A percentile compares a stretch with the other conserved stretches of the same genome.
These are phyloP conservation scores for Fraxinus excelsior DNA, from an alignment of 257 asterid species.

Conservation along the genomic window DNA sequence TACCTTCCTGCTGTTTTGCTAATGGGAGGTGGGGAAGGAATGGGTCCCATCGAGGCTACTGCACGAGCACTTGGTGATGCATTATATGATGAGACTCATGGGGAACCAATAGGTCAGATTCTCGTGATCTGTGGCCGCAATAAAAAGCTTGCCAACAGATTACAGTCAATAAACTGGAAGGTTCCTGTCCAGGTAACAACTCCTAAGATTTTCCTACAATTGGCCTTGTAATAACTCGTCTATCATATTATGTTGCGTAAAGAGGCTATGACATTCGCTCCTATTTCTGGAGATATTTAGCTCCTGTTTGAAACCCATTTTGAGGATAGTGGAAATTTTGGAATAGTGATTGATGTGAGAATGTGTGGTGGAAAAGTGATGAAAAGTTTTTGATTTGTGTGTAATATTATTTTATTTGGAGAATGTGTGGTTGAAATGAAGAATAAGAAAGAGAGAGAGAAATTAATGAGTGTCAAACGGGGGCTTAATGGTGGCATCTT, in stretches of 20 bases:
- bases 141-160: conserved; percentile 70
- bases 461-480: too few species aligned
- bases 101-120: conserved; percentile 84
- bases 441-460: too few species aligned
- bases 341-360: too few species aligned
- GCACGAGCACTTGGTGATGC: conserved; percentile 90
- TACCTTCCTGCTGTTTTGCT: conserved; percentile 85
- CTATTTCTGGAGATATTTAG: background rate
- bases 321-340: too few species aligned
- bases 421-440: too few species aligned
- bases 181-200: conserved; percentile 62
- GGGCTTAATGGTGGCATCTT: background rate
- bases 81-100: conserved; percentile 65
- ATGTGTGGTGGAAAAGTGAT: too few species aligned
- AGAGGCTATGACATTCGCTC: background rate
- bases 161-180: conserved; percentile 79
- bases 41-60: conserved; percentile 99
- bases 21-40: conserved; percentile 99
- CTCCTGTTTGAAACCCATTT: too few species aligned
- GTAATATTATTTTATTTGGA: too few species aligned
- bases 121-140: conserved; percentile 93
- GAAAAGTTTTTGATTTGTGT: too few species aligned
- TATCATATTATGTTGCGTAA: background rate
- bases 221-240: background rate
- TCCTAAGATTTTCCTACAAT: background rate